Evolutionary conservation across 805 yeast genomes (phyloP).

Genomic region (Groenewaldozyma tartarivorans): DNA sequence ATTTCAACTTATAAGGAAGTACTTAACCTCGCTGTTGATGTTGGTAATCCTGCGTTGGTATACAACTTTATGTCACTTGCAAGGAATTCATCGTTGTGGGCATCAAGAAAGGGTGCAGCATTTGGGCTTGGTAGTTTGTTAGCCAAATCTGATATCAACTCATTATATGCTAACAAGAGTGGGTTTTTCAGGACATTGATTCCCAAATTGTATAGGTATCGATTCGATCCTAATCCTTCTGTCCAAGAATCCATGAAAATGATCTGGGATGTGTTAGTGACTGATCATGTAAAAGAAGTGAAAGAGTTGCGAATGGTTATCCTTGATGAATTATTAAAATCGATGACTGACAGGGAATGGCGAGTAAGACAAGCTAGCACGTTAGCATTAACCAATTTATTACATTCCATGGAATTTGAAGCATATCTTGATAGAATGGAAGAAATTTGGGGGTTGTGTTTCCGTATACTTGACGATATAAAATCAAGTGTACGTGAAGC

Average conservation of each 20-base stretch:
- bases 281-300: conserved; percentile 48
- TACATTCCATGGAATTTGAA: conserved; percentile 51
- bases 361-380: conserved; percentile 84
- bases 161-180: neutral
- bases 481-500: conserved; percentile 86
- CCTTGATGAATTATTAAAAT: conserved; percentile 48
- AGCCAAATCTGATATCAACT: conserved; percentile 49
- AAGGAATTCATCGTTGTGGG: conserved; percentile 80
- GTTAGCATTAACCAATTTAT: conserved; percentile 55
- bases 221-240: conserved; percentile 69
- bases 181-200: conserved; percentile 44
- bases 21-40: conserved; percentile 79
- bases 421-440: conserved; percentile 32
- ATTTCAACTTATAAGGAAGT: conserved; percentile 89
- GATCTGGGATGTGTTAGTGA: conserved; percentile 70
- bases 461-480: conserved; percentile 85
- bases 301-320: conserved; percentile 47
- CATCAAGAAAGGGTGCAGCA: conserved; percentile 87
- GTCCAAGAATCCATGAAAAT: conserved; percentile 80
- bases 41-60: conserved; percentile 90
- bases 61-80: conserved; percentile 92
- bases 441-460: conserved; percentile 78
- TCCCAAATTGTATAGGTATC: conserved; percentile 75
- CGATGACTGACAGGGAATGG: conserved; percentile 85
- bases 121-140: conserved; percentile 83